These are phyloP conservation scores for Middelhovenomyces tepae DNA, from an alignment of 805 yeast species.

Conservation along the genomic window DNA sequence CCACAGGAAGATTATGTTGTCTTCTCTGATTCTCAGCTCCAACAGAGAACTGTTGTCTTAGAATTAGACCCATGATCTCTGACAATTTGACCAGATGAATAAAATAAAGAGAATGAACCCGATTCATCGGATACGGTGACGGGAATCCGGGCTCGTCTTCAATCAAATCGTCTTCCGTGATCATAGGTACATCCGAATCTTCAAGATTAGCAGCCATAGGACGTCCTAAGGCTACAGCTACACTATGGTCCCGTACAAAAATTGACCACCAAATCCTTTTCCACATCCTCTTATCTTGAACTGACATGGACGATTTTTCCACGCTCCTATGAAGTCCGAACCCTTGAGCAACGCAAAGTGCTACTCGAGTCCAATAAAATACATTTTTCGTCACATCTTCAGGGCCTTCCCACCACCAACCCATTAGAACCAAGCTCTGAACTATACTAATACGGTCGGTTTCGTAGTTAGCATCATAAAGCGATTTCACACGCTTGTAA, in stretches of 20 bases:
- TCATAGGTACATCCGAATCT: slow-evolving; percentile 69
- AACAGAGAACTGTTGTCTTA: slow-evolving; percentile 62
- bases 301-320: slow-evolving; percentile 26
- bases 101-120: slow-evolving; percentile 46
- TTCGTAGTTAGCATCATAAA: slow-evolving; percentile 64
- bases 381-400: slow-evolving; percentile 53
- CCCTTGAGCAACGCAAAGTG: slow-evolving; percentile 31
- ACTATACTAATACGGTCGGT: slow-evolving; percentile 52
- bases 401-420: slow-evolving; percentile 49
- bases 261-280: slow-evolving; percentile 73
- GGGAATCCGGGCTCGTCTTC: slow-evolving; percentile 39
- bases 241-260: slow-evolving; percentile 59
- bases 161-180: slow-evolving; percentile 52
- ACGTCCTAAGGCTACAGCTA: slow-evolving; percentile 66
- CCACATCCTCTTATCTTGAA: slow-evolving; percentile 41
- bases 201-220: slow-evolving; percentile 60
- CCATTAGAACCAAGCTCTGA: slow-evolving; percentile 36
- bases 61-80: slow-evolving; percentile 61
- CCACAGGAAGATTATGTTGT: slow-evolving; percentile 39
- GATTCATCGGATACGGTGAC: slow-evolving; percentile 35
- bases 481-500: slow-evolving; percentile 62
- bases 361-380: slow-evolving; percentile 55
- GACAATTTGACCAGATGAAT: slow-evolving; percentile 57
- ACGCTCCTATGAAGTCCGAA: slow-evolving; percentile 26
- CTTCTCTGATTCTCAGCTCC: slow-evolving; percentile 46